These are phyloP conservation scores for Boletus rubescentipes DNA, from an alignment of 768 basidiomycete species.

Conservation along the genomic window DNA sequence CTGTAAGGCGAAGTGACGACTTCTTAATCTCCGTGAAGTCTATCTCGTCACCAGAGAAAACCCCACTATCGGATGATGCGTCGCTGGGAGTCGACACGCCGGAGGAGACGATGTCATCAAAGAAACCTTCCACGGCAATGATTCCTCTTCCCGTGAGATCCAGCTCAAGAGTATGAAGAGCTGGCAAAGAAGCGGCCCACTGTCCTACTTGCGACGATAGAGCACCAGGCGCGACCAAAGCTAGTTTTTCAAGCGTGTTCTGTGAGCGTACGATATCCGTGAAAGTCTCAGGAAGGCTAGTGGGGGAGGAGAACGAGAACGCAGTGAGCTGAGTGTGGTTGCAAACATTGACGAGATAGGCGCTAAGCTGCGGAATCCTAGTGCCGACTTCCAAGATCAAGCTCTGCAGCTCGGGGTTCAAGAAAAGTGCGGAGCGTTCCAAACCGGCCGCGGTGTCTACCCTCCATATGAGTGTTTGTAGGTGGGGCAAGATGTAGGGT, in stretches of 20 bases:
- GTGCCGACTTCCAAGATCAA: constrained; percentile 62
- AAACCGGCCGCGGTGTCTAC: constrained; percentile 65
- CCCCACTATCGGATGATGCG: constrained; percentile 70
- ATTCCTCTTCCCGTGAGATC: constrained; percentile 69
- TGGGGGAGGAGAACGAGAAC: constrained; percentile 70
- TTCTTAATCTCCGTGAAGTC: constrained; percentile 77
- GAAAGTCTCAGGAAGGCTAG: constrained; percentile 68
- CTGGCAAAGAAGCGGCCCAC: constrained; percentile 66
- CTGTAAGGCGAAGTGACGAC: constrained; percentile 62
- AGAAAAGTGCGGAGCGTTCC: constrained; percentile 62
- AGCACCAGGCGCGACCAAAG: constrained; percentile 73
- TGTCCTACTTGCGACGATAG: constrained; percentile 67
- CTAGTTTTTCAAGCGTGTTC: constrained; percentile 56
- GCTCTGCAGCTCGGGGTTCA: constrained; percentile 59
- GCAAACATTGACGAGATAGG: constrained; percentile 65
- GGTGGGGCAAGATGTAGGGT: constrained; percentile 65
- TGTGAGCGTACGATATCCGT: constrained; percentile 64
- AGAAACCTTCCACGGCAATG: constrained; percentile 78
- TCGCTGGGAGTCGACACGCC: constrained; percentile 73
- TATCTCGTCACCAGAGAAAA: constrained; percentile 74
- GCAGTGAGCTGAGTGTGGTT: constrained; percentile 60
- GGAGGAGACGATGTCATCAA: constrained; percentile 65
- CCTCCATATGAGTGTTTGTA: constrained; percentile 71
- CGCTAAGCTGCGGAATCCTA: constrained; percentile 55
- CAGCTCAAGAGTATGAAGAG: constrained; percentile 62